These are phyloP conservation scores for Sporothrix phasma DNA, from an alignment of 2,329 filamentous ascomycete species.

Conservation along the genomic window DNA sequence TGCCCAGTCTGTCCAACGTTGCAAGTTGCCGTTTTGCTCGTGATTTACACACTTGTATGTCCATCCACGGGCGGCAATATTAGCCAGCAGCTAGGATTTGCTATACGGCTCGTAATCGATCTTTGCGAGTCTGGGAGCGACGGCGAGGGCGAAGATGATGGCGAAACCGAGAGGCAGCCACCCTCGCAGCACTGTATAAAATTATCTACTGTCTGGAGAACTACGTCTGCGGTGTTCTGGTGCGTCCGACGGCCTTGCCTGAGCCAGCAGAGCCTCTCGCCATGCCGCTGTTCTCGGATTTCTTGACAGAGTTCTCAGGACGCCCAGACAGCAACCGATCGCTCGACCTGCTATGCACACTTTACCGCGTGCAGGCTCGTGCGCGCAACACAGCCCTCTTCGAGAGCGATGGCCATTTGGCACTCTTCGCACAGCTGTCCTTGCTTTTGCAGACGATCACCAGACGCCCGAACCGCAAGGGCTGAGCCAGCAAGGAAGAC, in stretches of 20 bases:
- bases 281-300: neutral
- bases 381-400: neutral
- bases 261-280: neutral
- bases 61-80: constrained; percentile 5
- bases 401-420: neutral
- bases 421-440: neutral
- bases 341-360: neutral
- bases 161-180: neutral
- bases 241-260: constrained; percentile 5
- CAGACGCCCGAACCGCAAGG: neutral
- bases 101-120: constrained; percentile 8
- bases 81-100: constrained; percentile 10
- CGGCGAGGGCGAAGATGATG: neutral
- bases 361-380: constrained; percentile 5
- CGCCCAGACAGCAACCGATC: neutral
- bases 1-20: neutral
- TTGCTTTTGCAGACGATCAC: neutral
- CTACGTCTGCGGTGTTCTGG: constrained; percentile 7
- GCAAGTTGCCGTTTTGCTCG: constrained; percentile 7
- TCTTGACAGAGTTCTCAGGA: neutral
- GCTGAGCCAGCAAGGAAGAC: neutral
- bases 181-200: neutral
- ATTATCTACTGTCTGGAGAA: constrained; percentile 11
- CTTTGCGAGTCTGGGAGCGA: neutral
- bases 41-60: constrained; percentile 3